These are phyloP conservation scores for Linum usitatissimum DNA, from an alignment of 345 rosid species.

Conservation along the genomic window DNA sequence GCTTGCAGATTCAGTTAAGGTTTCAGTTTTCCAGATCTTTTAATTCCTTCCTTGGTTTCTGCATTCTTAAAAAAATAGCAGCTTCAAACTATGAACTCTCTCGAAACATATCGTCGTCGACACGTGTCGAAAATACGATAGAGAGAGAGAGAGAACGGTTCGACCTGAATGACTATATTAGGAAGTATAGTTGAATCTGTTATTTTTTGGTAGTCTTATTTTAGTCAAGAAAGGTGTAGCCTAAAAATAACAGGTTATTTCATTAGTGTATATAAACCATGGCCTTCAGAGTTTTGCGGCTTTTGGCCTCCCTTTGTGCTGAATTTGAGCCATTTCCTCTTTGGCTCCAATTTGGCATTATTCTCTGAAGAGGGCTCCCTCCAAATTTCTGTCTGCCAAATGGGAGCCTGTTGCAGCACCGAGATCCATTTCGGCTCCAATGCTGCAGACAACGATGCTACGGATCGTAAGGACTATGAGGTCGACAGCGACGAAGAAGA, in stretches of 20 bases:
- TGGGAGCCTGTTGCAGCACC: slow-evolving; percentile 86
- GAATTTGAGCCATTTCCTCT: background rate
- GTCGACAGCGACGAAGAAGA: slow-evolving; percentile 13
- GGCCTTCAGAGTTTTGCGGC: background rate
- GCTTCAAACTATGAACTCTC: too few species aligned
- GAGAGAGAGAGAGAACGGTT: too few species aligned
- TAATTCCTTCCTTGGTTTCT: too few species aligned
- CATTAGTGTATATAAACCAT: background rate
- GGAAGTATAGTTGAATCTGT: too few species aligned
- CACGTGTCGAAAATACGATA: too few species aligned
- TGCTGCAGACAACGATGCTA: slow-evolving; percentile 12
- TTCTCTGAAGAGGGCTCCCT: background rate
- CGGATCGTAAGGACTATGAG: slow-evolving; percentile 14
- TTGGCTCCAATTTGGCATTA: background rate
- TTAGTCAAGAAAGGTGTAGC: background rate
- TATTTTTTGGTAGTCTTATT: background rate
- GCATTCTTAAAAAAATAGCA: too few species aligned
- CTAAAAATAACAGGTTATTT: too few species aligned
- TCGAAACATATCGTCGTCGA: too few species aligned
- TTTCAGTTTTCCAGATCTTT: too few species aligned
- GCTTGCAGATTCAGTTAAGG: too few species aligned
- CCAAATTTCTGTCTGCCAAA: slow-evolving; percentile 7
- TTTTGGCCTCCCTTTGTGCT: background rate
- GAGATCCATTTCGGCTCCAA: slow-evolving; percentile 20
- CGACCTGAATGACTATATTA: too few species aligned